Conservation (phyloP, 1,284 basidiomycete species). For the Schizophyllum amplum region DNA sequence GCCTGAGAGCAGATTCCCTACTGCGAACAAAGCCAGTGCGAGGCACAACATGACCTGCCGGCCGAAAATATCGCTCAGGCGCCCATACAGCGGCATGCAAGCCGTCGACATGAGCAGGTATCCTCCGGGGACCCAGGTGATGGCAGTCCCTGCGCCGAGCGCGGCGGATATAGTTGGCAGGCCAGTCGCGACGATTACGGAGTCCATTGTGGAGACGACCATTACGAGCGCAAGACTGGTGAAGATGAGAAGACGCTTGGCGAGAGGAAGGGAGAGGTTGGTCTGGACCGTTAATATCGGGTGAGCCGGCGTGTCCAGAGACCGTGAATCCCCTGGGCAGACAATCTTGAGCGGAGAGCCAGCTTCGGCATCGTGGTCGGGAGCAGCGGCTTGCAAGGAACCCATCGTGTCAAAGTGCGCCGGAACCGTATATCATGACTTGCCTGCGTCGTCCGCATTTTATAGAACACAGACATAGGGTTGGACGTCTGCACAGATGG, state of each 20-base stretch:
- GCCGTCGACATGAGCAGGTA: constrained; percentile 61
- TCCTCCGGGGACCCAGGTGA: constrained; percentile 63
- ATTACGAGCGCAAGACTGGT: constrained; percentile 52
- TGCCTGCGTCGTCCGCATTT: not conserved
- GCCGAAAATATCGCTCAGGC: constrained; percentile 72
- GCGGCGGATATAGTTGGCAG: constrained; percentile 60
- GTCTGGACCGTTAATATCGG: constrained; percentile 60
- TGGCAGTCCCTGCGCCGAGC: constrained; percentile 59
- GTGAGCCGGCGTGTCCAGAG: not conserved
- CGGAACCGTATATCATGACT: not conserved
- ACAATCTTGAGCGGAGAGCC: not conserved
- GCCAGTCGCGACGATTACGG: constrained; percentile 63
- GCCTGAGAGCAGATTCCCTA: constrained; percentile 52
- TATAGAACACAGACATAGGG: not conserved
- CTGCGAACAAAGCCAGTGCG: constrained; percentile 53
- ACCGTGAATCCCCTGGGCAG: not conserved
- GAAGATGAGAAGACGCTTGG: constrained; percentile 57
- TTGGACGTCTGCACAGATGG: not conserved
- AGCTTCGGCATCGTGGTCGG: not conserved
- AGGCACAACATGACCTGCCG: constrained; percentile 57
- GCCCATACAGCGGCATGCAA: constrained; percentile 59
- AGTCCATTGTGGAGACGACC: constrained; percentile 49
- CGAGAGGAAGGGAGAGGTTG: constrained; percentile 57
- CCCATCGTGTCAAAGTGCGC: not conserved
- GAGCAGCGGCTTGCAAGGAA: not conserved